These are phyloP conservation scores for Pouteria glomerata DNA, from an alignment of 148 eudicot genomes.

Conservation along the genomic window DNA sequence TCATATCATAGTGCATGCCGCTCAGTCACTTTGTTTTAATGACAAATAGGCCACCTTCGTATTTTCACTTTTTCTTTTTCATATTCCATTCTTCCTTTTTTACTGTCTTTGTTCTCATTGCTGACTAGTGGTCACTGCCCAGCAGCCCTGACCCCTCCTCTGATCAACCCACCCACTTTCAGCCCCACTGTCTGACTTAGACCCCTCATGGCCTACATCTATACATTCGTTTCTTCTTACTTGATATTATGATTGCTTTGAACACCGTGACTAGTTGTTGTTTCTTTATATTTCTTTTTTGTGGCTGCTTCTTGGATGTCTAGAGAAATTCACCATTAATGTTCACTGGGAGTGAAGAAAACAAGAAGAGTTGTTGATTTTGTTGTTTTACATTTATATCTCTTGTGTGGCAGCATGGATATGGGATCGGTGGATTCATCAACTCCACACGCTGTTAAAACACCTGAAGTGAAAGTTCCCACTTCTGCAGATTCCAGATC, in stretches of 20 bases:
- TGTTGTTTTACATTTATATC: not conserved
- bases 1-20: too few relatives aligned
- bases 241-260: not conserved
- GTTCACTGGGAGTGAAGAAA: not conserved
- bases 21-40: too few relatives aligned
- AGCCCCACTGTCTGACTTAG: too few relatives aligned
- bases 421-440: slow-evolving; percentile 40
- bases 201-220: not conserved
- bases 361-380: not conserved
- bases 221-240: not conserved
- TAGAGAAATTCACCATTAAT: not conserved
- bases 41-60: too few relatives aligned
- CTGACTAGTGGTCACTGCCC: too few relatives aligned
- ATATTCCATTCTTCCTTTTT: too few relatives aligned
- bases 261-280: not conserved
- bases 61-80: too few relatives aligned
- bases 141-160: too few relatives aligned
- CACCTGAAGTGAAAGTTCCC: slow-evolving; percentile 31
- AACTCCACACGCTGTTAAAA: slow-evolving; percentile 23
- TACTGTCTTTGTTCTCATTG: too few relatives aligned
- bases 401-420: slow-evolving; percentile 38
- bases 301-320: not conserved
- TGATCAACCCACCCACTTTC: too few relatives aligned
- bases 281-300: not conserved
- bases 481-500: slow-evolving; percentile 27